Evolutionary conservation across 768 basidiomycete genomes (phyloP).

Genomic region (Boletus barrowsii): DNA sequence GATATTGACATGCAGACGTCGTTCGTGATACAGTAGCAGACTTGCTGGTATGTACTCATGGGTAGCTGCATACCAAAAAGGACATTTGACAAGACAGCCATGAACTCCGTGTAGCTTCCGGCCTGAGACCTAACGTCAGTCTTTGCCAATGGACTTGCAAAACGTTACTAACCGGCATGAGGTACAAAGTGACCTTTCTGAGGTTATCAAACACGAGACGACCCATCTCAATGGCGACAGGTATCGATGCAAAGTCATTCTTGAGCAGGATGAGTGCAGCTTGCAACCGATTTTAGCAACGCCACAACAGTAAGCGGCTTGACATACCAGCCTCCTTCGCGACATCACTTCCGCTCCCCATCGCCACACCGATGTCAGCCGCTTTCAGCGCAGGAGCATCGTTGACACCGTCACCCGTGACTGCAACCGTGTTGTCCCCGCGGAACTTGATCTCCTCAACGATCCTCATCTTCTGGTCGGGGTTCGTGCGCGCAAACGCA

Average conservation of each 20-base stretch:
- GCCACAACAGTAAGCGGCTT: neutral
- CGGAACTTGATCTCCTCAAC: constrained; percentile 51
- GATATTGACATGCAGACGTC: constrained; percentile 51
- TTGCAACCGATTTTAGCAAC: constrained; percentile 8
- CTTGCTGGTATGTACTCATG: constrained; percentile 51
- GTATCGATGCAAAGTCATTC: constrained; percentile 58
- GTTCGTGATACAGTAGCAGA: constrained; percentile 51
- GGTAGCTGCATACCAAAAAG: constrained; percentile 59
- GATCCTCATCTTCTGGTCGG: constrained; percentile 57
- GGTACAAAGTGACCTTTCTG: constrained; percentile 44
- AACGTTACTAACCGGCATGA: constrained; percentile 36
- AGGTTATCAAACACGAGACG: constrained; percentile 59
- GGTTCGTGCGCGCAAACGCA: constrained; percentile 56
- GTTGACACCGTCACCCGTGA: constrained; percentile 57
- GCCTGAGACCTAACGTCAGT: constrained; percentile 27
- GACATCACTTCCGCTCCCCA: constrained; percentile 47
- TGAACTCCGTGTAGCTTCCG: constrained; percentile 56
- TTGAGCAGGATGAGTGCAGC: constrained; percentile 50
- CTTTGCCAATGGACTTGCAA: neutral
- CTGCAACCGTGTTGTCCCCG: constrained; percentile 48
- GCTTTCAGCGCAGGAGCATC: constrained; percentile 51
- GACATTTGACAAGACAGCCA: constrained; percentile 56
- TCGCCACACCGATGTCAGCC: constrained; percentile 54
- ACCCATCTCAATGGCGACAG: constrained; percentile 55
- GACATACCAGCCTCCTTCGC: constrained; percentile 52